Percentiles rank a stretch among this genome's conserved stretches.
phyloP scores from a whole-genome alignment of 2,329 filamentous ascomycete genomes.

The Apiospora koreana region DNA sequence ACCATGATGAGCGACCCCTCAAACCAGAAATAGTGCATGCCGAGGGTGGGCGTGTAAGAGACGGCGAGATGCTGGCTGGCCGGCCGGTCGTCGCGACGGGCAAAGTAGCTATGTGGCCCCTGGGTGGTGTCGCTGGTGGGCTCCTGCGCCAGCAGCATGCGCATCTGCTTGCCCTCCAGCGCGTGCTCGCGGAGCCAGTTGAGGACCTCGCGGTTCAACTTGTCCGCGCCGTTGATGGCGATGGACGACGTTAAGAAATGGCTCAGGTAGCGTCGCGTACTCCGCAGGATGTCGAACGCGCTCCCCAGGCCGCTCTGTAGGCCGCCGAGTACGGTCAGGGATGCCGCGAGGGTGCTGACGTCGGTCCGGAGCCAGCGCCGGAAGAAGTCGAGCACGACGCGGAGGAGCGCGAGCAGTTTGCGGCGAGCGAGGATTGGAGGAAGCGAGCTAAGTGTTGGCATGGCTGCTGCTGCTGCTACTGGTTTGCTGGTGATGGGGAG shows the following conservation, averaged over 20 bases:
- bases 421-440: background rate
- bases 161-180: background rate
- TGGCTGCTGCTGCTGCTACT: background rate
- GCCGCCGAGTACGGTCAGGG: background rate
- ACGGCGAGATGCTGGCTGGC: background rate
- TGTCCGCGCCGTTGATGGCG: background rate
- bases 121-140: no score
- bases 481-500: background rate
- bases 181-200: background rate
- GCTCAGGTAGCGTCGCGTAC: background rate
- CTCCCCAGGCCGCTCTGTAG: background rate
- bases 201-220: background rate
- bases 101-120: no score
- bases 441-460: background rate
- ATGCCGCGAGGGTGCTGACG: background rate
- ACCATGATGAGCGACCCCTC: constrained; percentile 2
- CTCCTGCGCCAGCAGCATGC: background rate
- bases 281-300: background rate
- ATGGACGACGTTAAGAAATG: constrained; percentile 5
- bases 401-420: background rate
- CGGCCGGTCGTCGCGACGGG: background rate
- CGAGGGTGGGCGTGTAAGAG: background rate
- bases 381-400: background rate
- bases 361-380: background rate
- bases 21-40: background rate